These are phyloP conservation scores for Aspergillus aculeatus DNA, from an alignment of 2,329 filamentous ascomycete species.

Conservation along the genomic window DNA sequence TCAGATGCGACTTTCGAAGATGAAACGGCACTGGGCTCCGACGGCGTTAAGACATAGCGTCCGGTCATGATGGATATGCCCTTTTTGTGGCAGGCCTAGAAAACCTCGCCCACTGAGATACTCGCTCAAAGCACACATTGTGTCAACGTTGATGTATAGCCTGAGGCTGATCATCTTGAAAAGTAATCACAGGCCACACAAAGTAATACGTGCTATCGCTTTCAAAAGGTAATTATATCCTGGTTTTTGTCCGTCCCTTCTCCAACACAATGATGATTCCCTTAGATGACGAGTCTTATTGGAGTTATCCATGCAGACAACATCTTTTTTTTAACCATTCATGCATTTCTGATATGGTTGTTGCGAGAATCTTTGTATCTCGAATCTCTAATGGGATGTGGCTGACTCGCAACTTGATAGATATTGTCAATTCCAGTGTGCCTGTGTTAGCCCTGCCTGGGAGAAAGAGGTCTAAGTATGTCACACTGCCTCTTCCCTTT, in stretches of 20 bases:
- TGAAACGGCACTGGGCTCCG: slow-evolving; percentile 91
- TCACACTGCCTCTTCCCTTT: slow-evolving; percentile 21
- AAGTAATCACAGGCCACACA: neutral
- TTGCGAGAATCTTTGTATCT: slow-evolving; percentile 11
- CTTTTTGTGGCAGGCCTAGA: slow-evolving; percentile 94
- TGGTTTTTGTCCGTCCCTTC: neutral
- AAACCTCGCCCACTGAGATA: slow-evolving; percentile 97
- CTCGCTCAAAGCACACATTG: slow-evolving; percentile 19
- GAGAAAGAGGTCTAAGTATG: neutral
- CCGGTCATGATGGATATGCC: slow-evolving; percentile 80
- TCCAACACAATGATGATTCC: slow-evolving; percentile 49
- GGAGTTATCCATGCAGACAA: slow-evolving; percentile 63
- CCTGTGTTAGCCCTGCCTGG: neutral
- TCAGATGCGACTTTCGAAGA: slow-evolving; percentile 30
- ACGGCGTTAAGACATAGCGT: slow-evolving; percentile 55
- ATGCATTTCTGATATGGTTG: slow-evolving; percentile 53
- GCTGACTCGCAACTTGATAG: slow-evolving; percentile 17
- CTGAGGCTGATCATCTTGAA: slow-evolving; percentile 26
- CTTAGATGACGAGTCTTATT: slow-evolving; percentile 66
- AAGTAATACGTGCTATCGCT: neutral
- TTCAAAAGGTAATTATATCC: slow-evolving; percentile 17
- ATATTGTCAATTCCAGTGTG: neutral
- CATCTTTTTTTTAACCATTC: slow-evolving; percentile 56
- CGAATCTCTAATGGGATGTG: slow-evolving; percentile 1
- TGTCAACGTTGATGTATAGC: slow-evolving; percentile 21